A percentile compares a stretch with the other conserved stretches of the same genome.
Evolutionary conservation across 352 stramenopile genomes (phyloP).

Genomic region (Pythium chondricola): DNA sequence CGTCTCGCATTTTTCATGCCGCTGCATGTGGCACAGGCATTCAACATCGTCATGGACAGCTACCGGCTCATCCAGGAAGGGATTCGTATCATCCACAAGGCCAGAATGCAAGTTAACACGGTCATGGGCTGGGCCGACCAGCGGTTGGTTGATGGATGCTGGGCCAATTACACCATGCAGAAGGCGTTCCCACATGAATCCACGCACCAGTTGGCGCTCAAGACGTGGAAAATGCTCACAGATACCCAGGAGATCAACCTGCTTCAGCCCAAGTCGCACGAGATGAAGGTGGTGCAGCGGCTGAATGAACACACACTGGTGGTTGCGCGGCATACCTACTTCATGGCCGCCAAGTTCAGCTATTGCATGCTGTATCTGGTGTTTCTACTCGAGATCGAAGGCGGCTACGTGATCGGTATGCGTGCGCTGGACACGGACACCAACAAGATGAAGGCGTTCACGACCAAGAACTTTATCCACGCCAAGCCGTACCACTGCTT

Average conservation of each 20-base stretch:
- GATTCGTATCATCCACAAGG: slow-evolving; percentile 3
- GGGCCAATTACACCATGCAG: slow-evolving; percentile 37
- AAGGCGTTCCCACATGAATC: slow-evolving; percentile 36
- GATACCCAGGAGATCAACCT: slow-evolving; percentile 20
- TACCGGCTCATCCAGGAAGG: slow-evolving; percentile 17
- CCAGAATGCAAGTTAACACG: slow-evolving; percentile 5
- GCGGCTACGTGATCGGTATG: slow-evolving; percentile 18
- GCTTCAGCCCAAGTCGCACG: slow-evolving; percentile 25
- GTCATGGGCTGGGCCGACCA: slow-evolving; percentile 41
- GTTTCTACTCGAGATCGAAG: slow-evolving; percentile 17
- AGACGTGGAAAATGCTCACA: slow-evolving; percentile 31
- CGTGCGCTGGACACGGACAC: slow-evolving; percentile 15
- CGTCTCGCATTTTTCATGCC: slow-evolving; percentile 13
- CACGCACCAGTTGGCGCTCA: slow-evolving; percentile 18
- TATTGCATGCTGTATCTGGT: slow-evolving; percentile 23
- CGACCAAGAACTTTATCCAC: slow-evolving; percentile 6
- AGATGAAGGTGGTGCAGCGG: slow-evolving; percentile 35
- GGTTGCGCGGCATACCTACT: slow-evolving; percentile 15
- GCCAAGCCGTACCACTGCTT: slow-evolving; percentile 20
- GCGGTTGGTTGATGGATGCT: slow-evolving; percentile 29
- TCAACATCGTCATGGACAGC: slow-evolving; percentile 18
- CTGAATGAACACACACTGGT: slow-evolving; percentile 20
- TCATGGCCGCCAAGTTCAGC: slow-evolving; percentile 4
- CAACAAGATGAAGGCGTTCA: slow-evolving; percentile 11
- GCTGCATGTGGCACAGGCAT: slow-evolving; percentile 2